Evolutionary conservation across 164 flowering plant genomes (phyloP).

Genomic region (Piper betle): DNA sequence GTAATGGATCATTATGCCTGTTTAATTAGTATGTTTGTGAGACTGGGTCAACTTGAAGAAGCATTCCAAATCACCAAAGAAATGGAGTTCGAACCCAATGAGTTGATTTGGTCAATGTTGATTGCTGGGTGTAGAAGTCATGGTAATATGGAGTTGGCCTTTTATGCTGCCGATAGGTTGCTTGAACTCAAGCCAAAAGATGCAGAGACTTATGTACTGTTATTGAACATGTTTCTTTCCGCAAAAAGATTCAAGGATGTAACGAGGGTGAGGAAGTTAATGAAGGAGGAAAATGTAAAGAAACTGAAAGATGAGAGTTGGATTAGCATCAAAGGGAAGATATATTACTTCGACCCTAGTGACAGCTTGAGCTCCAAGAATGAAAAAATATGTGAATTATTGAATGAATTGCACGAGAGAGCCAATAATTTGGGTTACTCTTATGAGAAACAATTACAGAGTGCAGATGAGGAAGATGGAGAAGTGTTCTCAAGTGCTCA

Average conservation of each 20-base stretch:
- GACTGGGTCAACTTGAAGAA: conserved; percentile 54
- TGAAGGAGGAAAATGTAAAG: conserved; percentile 43
- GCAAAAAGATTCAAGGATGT: conserved; percentile 64
- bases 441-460: conserved; percentile 16
- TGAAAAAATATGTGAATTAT: conserved; percentile 18
- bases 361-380: conserved; percentile 20
- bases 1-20: conserved; percentile 72
- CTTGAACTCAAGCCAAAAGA: conserved; percentile 62
- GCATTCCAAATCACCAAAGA: conserved; percentile 57
- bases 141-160: conserved; percentile 49
- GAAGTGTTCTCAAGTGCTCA: conserved; percentile 13
- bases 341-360: conserved; percentile 43
- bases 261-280: conserved; percentile 46
- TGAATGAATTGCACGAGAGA: conserved; percentile 37
- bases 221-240: conserved; percentile 57
- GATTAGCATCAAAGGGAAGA: conserved; percentile 54
- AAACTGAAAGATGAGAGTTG: conserved; percentile 58
- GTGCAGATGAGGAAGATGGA: conserved; percentile 26
- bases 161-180: conserved; percentile 63
- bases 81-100: conserved; percentile 53
- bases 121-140: conserved; percentile 70
- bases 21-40: conserved; percentile 65
- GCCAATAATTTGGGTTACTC: conserved; percentile 41
- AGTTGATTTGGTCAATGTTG: conserved; percentile 62
- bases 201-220: conserved; percentile 36